phyloP scores from a whole-genome alignment of 148 eudicot species.

The Chenopodium formosanum region DNA sequence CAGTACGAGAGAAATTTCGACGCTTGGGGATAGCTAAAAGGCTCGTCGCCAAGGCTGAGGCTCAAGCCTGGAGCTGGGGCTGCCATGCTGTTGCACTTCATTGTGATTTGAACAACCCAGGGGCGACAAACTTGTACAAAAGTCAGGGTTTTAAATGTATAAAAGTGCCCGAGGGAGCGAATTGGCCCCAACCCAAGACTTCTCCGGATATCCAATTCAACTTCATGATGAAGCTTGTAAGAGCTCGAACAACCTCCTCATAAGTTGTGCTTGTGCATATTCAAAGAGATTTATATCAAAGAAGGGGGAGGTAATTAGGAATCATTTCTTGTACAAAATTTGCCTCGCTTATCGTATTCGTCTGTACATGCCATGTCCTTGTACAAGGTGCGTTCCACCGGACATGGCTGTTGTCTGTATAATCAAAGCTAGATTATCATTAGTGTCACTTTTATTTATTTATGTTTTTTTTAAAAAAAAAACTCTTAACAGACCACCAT shows the following conservation, averaged over 20 bases:
- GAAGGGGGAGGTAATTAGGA: background rate
- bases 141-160: conserved; percentile 65
- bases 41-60: conserved; percentile 75
- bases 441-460: background rate
- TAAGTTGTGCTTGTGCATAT: background rate
- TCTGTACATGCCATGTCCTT: background rate
- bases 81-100: conserved; percentile 86
- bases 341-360: too few relatives aligned
- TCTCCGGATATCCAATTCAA: conserved; percentile 63
- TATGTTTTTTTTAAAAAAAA: too few relatives aligned
- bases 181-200: conserved; percentile 90
- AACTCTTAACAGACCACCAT: too few relatives aligned
- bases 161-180: conserved; percentile 74
- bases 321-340: background rate
- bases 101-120: conserved; percentile 70
- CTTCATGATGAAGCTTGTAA: conserved; percentile 91
- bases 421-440: background rate
- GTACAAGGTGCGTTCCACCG: background rate
- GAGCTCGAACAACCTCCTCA: conserved; percentile 12
- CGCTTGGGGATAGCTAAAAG: conserved; percentile 79
- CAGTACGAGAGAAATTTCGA: conserved; percentile 79
- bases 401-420: background rate
- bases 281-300: background rate
- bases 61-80: conserved; percentile 82
- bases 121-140: conserved; percentile 64